Evolutionary conservation across 2,329 filamentous ascomycete genomes (phyloP), one percentile per base, ranked within the genome.

Genomic region (Claviceps sp.): DNA sequence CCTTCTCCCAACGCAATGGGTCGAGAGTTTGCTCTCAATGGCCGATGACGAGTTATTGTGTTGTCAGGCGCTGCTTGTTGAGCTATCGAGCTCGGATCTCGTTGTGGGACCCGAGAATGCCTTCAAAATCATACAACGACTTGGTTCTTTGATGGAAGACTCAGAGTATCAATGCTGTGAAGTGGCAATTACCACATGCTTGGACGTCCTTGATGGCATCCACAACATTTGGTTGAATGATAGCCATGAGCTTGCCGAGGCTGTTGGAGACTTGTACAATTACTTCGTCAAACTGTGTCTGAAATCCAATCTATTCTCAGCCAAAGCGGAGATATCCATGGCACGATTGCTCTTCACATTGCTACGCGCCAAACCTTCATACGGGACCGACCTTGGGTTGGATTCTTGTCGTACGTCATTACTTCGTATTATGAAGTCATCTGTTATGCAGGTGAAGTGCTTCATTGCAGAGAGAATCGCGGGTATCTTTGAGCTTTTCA

Each of bases 401-500:
- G 77, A 82, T 22, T 75, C 75, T 7, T 75, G 73, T 48, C 73
- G 87, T 55, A 88, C 86, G 8, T 86, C 78, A 47, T 74, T 97
- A 3, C 81, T 97, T 51, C 76, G 75, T 11, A 79, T 97, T 22
- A 71, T 97, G 7, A 71, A 77, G 43, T 72, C 77, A 14, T 81
- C 84, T 1, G 73, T 79, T 50, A 79, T 91, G 60, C 66, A 73
- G 11, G 83, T 93, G 46, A 93, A 94, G 60, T 89, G 86, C 60
- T 79, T 78, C 53, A 78, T 95, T 50, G 83, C 85, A 0, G 72
- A 79, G 51, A 75, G 77, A 2, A 71, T 97, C 17, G 79, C 88
- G 0, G 72, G 73, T 5, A 74, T 98, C 26, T 98, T 98, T 64
- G 78, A 81, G 13, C 76, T 86, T 1, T 97, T 86, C 61, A 76